Percentiles rank a stretch among this genome's conserved stretches.
These are phyloP conservation scores for Jackrogersella minutella DNA, from an alignment of 495 filamentous ascomycete genomes.

Conservation along the genomic window DNA sequence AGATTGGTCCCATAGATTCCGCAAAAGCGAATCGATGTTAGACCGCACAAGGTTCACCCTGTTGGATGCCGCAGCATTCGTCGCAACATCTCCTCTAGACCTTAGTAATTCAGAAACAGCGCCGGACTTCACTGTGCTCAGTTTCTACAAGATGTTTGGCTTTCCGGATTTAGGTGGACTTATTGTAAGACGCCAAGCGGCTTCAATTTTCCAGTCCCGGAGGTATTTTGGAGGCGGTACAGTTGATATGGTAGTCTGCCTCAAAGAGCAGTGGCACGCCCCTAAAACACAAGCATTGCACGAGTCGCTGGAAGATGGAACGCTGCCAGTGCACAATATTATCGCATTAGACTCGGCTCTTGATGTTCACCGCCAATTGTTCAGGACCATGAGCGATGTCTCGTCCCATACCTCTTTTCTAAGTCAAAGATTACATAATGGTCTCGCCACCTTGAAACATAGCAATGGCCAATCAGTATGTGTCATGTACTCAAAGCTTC, in stretches of 20 bases:
- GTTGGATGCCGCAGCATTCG: slow-evolving; percentile 89
- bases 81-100: slow-evolving; percentile 79
- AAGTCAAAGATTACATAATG: slow-evolving; percentile 63
- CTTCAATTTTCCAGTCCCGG: slow-evolving; percentile 66
- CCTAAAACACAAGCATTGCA: slow-evolving; percentile 76
- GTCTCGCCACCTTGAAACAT: slow-evolving; percentile 68
- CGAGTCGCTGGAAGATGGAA: slow-evolving; percentile 87
- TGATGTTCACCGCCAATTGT: slow-evolving; percentile 71
- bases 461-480: slow-evolving; percentile 73
- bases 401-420: slow-evolving; percentile 78
- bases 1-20: slow-evolving; percentile 69
- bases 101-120: slow-evolving; percentile 66
- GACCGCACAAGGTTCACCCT: slow-evolving; percentile 66
- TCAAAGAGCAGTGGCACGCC: slow-evolving; percentile 75
- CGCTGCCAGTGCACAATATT: slow-evolving; percentile 87
- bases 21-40: slow-evolving; percentile 39
- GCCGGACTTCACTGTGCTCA: slow-evolving; percentile 88
- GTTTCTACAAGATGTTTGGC: slow-evolving; percentile 97
- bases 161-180: slow-evolving; percentile 92
- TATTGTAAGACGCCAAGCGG: slow-evolving; percentile 79
- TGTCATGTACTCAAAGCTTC: slow-evolving; percentile 63
- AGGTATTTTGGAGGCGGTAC: slow-evolving; percentile 96
- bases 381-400: slow-evolving; percentile 72
- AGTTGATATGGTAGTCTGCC: slow-evolving; percentile 76
- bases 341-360: slow-evolving; percentile 80